Evolutionary conservation across 1,139 yeast species (phyloP).

Genomic region (Scheffersomyces stambukii): DNA sequence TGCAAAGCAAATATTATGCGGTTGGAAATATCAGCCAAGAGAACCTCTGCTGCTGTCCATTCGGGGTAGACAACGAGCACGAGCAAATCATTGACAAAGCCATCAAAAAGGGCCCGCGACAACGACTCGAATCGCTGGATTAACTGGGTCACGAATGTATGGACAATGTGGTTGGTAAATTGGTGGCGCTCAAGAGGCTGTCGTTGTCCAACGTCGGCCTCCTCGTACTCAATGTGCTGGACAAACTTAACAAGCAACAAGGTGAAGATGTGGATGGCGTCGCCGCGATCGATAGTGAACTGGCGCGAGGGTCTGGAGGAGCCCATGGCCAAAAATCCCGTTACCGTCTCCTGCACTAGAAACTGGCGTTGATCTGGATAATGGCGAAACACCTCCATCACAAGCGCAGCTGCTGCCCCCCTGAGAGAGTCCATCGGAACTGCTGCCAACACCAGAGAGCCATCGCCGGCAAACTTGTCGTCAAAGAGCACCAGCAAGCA

Average conservation of each 20-base stretch:
- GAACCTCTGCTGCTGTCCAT: slow-evolving; percentile 53
- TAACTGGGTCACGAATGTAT: slow-evolving; percentile 1
- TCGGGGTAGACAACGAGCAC: slow-evolving; percentile 48
- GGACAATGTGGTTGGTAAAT: slow-evolving; percentile 2
- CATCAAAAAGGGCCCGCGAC: slow-evolving; percentile 28
- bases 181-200: slow-evolving; percentile 9
- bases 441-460: slow-evolving; percentile 2
- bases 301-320: slow-evolving; percentile 35
- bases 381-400: slow-evolving; percentile 34
- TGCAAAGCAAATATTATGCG: slow-evolving; percentile 3
- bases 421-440: slow-evolving; percentile 7
- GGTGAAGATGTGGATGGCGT: slow-evolving; percentile 45
- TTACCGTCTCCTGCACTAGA: slow-evolving; percentile 56
- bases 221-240: slow-evolving; percentile 26
- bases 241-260: slow-evolving; percentile 42
- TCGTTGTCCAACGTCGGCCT: neutral
- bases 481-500: slow-evolving; percentile 7
- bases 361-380: slow-evolving; percentile 53
- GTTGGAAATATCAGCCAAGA: slow-evolving; percentile 5
- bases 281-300: slow-evolving; percentile 39
- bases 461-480: slow-evolving; percentile 5
- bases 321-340: slow-evolving; percentile 43
- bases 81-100: slow-evolving; percentile 53
- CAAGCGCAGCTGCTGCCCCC: slow-evolving; percentile 6
- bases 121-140: slow-evolving; percentile 1